Evolutionary conservation across 1,139 yeast genomes (phyloP).

Genomic region (Wickerhamomyces sp.): DNA sequence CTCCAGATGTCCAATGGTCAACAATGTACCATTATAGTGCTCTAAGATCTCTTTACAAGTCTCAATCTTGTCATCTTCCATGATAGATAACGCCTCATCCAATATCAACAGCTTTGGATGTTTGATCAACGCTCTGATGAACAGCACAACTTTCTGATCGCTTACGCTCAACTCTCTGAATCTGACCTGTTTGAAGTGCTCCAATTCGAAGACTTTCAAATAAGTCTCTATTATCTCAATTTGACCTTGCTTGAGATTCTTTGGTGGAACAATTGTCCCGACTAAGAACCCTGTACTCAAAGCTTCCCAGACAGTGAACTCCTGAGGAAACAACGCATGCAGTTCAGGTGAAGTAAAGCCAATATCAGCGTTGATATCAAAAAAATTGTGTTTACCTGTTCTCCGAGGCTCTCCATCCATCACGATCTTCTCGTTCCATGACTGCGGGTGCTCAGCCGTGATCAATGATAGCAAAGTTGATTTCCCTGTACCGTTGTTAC

Average conservation of each 20-base stretch:
- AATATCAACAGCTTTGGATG: conserved; percentile 72
- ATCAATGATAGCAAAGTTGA: conserved; percentile 78
- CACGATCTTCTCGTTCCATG: conserved; percentile 72
- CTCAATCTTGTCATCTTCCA: conserved; percentile 64
- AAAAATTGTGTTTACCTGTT: conserved; percentile 73
- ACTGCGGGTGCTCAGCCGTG: conserved; percentile 95
- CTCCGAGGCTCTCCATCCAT: conserved; percentile 64
- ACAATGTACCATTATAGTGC: conserved; percentile 60
- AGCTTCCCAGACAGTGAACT: conserved; percentile 48
- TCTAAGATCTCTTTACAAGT: conserved; percentile 64
- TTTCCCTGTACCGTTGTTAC: conserved; percentile 91
- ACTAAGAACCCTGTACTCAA: conserved; percentile 71
- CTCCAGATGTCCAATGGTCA: conserved; percentile 71
- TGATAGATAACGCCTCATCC: conserved; percentile 92
- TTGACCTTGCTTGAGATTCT: conserved; percentile 34
- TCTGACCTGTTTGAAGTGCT: conserved; percentile 26
- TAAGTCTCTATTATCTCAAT: conserved; percentile 29
- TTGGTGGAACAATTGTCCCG: conserved; percentile 43
- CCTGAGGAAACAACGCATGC: conserved; percentile 70
- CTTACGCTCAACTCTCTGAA: conserved; percentile 60
- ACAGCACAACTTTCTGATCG: conserved; percentile 73
- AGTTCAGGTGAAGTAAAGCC: conserved; percentile 92
- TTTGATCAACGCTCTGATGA: conserved; percentile 71
- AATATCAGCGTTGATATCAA: conserved; percentile 70
- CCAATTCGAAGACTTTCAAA: conserved; percentile 30